Evolutionary conservation across 2,329 filamentous ascomycete species (phyloP).

Genomic region (Fusarium brachygibbosum): DNA sequence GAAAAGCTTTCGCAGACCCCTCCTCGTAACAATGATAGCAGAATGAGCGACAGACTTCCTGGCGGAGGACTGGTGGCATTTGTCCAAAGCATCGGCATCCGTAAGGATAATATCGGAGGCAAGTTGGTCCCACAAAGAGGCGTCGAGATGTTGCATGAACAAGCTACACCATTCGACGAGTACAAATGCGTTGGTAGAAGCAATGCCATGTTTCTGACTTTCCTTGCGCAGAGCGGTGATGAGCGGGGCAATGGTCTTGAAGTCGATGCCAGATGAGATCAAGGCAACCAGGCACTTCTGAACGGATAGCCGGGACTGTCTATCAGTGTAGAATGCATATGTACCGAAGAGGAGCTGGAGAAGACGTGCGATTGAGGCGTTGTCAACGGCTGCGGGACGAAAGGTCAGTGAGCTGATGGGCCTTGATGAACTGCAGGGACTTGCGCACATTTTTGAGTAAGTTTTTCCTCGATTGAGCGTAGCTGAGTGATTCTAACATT

Average conservation of each 20-base stretch:
- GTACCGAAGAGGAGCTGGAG: conserved; percentile 86
- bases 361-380: conserved; percentile 65
- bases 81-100: conserved; percentile 81
- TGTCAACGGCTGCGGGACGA: conserved; percentile 59
- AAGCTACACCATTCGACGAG: conserved; percentile 91
- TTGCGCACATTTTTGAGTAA: conserved; percentile 66
- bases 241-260: conserved; percentile 72
- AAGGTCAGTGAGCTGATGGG: conserved; percentile 40
- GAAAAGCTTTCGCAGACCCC: conserved; percentile 82
- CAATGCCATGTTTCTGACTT: conserved; percentile 81
- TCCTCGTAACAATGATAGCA: conserved; percentile 81
- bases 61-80: conserved; percentile 75
- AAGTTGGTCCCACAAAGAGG: conserved; percentile 73
- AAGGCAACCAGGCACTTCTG: conserved; percentile 82
- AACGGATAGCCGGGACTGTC: conserved; percentile 84
- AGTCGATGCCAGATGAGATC: conserved; percentile 68
- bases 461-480: conserved; percentile 67
- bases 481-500: conserved; percentile 67
- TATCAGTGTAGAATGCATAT: conserved; percentile 88
- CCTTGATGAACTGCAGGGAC: conserved; percentile 10
- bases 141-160: conserved; percentile 78
- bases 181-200: conserved; percentile 85
- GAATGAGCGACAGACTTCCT: conserved; percentile 77
- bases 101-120: conserved; percentile 75
- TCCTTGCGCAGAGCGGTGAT: conserved; percentile 78